phyloP scores from a whole-genome alignment of 345 rosid species.

The Arabidopsis arenosa region DNA sequence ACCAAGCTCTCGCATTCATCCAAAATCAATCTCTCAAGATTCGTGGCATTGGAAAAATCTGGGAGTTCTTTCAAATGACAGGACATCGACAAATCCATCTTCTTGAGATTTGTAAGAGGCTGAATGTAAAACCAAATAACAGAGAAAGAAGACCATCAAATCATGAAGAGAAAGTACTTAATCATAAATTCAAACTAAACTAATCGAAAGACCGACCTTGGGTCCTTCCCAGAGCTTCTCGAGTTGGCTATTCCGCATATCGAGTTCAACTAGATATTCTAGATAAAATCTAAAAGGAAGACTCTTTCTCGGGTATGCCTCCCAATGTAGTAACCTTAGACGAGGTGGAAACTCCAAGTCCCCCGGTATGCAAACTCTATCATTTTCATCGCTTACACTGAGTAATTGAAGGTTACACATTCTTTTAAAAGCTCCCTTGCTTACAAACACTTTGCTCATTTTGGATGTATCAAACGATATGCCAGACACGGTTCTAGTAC shows the following conservation, averaged over 20 bases:
- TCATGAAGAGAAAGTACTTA: background rate
- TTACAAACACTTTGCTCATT: background rate
- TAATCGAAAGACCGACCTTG: conserved; percentile 6
- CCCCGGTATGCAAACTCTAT: background rate
- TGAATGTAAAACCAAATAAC: background rate
- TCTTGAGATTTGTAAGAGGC: conserved; percentile 28
- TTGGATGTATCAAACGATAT: conserved; percentile 19
- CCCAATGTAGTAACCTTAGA: conserved; percentile 31
- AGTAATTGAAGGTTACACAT: conserved; percentile 37
- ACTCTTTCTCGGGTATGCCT: conserved; percentile 21
- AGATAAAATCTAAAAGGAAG: conserved; percentile 29
- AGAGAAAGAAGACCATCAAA: background rate
- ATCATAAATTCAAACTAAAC: background rate
- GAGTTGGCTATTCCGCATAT: conserved; percentile 1
- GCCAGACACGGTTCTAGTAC: conserved; percentile 24
- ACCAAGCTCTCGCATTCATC: conserved; percentile 27
- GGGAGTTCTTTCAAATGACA: conserved; percentile 19
- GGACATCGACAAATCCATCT: conserved; percentile 22
- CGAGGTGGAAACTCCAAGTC: conserved; percentile 12
- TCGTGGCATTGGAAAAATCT: conserved; percentile 30
- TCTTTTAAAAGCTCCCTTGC: conserved; percentile 4
- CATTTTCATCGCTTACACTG: background rate
- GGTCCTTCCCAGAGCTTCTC: conserved; percentile 34
- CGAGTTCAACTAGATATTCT: conserved; percentile 21
- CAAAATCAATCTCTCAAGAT: conserved; percentile 25